Percentiles rank a stretch among this genome's conserved stretches.
These are phyloP conservation scores for Candida khao-thaluensis DNA, from an alignment of 805 yeast genomes.

Conservation along the genomic window DNA sequence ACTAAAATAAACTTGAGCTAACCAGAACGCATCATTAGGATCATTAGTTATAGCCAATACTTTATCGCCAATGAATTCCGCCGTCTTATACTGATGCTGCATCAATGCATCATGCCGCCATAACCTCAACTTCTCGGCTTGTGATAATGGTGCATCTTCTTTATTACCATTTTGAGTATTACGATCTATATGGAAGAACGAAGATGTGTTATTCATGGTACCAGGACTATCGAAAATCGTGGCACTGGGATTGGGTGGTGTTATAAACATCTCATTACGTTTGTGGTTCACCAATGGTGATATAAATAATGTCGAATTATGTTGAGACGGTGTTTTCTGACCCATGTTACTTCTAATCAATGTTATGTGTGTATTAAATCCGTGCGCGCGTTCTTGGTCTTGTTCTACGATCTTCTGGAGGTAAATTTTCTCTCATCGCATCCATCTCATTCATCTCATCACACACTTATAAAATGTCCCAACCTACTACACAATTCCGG, in stretches of 20 bases:
- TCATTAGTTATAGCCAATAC: conserved; percentile 80
- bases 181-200: conserved; percentile 35
- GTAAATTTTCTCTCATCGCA: too few relatives aligned
- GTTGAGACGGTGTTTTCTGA: conserved; percentile 50
- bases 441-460: conserved; percentile 8
- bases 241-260: conserved; percentile 50
- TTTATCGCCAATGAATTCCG: conserved; percentile 89
- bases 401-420: too few relatives aligned
- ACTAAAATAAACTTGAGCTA: conserved; percentile 83
- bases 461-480: conserved; percentile 3
- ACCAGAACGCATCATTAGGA: conserved; percentile 94
- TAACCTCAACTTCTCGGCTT: conserved; percentile 78
- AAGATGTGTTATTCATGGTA: conserved; percentile 27
- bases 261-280: conserved; percentile 40
- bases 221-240: conserved; percentile 45
- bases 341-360: conserved; percentile 1
- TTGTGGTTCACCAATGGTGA: conserved; percentile 59
- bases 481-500: conserved; percentile 47
- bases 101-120: conserved; percentile 94
- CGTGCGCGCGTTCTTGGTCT: too few relatives aligned
- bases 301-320: conserved; percentile 69
- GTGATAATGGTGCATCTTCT: conserved; percentile 45
- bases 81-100: conserved; percentile 89
- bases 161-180: conserved; percentile 8
- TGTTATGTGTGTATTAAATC: too few relatives aligned